Conservation (phyloP, 768 basidiomycete genomes). For the Rhodotorula taiwanensis region DNA sequence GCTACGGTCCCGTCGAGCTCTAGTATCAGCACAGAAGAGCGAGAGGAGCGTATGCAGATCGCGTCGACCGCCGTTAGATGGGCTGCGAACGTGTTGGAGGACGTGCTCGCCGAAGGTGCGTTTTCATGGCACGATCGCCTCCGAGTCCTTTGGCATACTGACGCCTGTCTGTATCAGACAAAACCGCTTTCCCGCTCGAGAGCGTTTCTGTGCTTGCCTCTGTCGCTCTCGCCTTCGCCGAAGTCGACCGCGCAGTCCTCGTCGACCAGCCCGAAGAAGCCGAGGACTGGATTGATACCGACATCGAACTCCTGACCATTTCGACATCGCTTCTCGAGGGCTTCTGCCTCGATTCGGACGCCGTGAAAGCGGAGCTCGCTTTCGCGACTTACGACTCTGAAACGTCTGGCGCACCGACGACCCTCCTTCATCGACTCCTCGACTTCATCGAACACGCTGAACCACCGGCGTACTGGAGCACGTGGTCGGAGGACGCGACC, state of each 20-base stretch:
- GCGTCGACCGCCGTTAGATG: constrained; percentile 15
- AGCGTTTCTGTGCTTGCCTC: constrained; percentile 20
- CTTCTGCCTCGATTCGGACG: constrained; percentile 14
- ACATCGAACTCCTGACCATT: constrained; percentile 30
- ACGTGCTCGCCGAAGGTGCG: constrained; percentile 24
- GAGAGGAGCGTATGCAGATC: constrained; percentile 6
- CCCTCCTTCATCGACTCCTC: constrained; percentile 28
- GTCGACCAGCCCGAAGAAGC: not conserved
- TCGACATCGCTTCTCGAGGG: constrained; percentile 31
- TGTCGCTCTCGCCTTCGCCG: constrained; percentile 5
- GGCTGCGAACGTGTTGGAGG: constrained; percentile 34
- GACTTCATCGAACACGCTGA: constrained; percentile 27
- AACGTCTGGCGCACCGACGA: not conserved
- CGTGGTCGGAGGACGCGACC: not conserved
- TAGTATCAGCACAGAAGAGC: not conserved
- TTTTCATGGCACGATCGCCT: not conserved
- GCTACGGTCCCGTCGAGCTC: not conserved
- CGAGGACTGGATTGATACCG: constrained; percentile 25
- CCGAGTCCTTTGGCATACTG: too few species aligned
- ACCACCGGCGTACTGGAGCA: constrained; percentile 26
- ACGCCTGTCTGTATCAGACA: constrained; percentile 6
- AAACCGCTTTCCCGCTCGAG: constrained; percentile 13
- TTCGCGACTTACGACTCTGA: constrained; percentile 9
- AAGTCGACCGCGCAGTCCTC: not conserved
- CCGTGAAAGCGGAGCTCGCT: constrained; percentile 8